Percentiles rank a stretch among this genome's conserved stretches.
These are phyloP conservation scores for Pleurozium schreberi DNA, from an alignment of 225 moss, liverwort and hornwort genomes.

Conservation along the genomic window DNA sequence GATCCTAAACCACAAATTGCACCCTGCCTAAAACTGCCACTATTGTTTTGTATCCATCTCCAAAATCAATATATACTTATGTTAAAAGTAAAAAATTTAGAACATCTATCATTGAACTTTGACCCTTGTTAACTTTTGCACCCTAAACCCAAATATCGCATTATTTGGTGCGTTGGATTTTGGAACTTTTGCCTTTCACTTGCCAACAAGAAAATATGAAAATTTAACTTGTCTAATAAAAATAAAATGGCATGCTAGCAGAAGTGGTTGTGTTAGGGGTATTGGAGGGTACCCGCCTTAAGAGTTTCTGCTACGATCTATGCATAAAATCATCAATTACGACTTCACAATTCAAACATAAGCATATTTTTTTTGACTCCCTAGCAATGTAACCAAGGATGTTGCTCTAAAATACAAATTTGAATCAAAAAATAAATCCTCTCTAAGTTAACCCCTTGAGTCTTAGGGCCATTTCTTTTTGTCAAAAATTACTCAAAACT, in stretches of 20 bases:
- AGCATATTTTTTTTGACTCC: neutral
- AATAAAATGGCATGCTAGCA: too few relatives aligned
- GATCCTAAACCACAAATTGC: accelerated
- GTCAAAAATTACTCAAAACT: too few relatives aligned
- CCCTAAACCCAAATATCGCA: accelerated
- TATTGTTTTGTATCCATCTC: neutral
- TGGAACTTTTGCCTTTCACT: too few relatives aligned
- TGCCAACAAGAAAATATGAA: neutral
- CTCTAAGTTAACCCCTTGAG: too few relatives aligned
- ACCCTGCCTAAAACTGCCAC: accelerated
- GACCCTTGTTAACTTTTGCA: neutral
- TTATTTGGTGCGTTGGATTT: accelerated
- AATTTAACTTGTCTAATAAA: neutral
- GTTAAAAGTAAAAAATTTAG: accelerated
- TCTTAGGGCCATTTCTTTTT: too few relatives aligned
- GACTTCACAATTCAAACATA: neutral
- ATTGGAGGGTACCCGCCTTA: neutral
- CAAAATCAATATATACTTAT: neutral
- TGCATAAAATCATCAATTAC: neutral
- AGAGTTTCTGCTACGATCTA: neutral
- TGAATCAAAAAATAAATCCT: too few relatives aligned
- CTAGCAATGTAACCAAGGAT: neutral
- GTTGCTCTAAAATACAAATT: too few relatives aligned
- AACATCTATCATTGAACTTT: neutral
- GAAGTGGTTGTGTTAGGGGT: accelerated